Percentiles rank a stretch among this genome's conserved stretches.
These are phyloP conservation scores for Alternaria novae-zelandiae DNA, from an alignment of 2,329 filamentous ascomycete species.

Conservation along the genomic window DNA sequence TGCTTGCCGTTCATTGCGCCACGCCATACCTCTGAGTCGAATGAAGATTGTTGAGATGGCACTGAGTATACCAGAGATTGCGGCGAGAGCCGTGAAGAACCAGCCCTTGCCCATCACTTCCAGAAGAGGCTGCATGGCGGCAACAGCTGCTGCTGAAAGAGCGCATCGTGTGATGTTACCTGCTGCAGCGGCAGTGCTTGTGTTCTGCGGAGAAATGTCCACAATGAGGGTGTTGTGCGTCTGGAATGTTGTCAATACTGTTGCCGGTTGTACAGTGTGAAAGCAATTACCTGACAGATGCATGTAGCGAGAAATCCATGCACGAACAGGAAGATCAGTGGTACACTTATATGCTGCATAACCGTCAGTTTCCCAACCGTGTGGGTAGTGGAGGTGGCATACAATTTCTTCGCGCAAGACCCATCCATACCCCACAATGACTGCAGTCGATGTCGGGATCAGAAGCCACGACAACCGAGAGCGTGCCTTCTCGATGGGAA, in stretches of 20 bases:
- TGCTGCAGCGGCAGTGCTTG: background rate
- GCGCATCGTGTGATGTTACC: background rate
- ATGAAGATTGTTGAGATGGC: background rate
- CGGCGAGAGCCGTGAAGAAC: background rate
- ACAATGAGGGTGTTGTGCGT: background rate
- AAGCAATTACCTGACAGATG: background rate
- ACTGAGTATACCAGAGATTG: background rate
- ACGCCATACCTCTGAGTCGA: background rate
- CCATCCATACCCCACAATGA: background rate
- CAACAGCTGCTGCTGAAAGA: background rate
- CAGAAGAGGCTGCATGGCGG: background rate
- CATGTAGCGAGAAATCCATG: background rate
- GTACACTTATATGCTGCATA: background rate
- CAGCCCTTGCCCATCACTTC: background rate
- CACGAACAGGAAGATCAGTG: rapidly evolving
- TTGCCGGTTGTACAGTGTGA: rapidly evolving
- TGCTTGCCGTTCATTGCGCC: background rate
- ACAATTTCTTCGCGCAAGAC: background rate
- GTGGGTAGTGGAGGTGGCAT: background rate
- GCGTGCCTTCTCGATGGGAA: background rate
- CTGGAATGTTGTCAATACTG: background rate
- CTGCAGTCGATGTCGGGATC: background rate
- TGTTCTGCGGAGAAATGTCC: background rate
- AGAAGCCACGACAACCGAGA: background rate
- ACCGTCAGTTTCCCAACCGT: rapidly evolving